Conservation (phyloP, 495 filamentous ascomycete species). For the Xylaria telfairii region DNA sequence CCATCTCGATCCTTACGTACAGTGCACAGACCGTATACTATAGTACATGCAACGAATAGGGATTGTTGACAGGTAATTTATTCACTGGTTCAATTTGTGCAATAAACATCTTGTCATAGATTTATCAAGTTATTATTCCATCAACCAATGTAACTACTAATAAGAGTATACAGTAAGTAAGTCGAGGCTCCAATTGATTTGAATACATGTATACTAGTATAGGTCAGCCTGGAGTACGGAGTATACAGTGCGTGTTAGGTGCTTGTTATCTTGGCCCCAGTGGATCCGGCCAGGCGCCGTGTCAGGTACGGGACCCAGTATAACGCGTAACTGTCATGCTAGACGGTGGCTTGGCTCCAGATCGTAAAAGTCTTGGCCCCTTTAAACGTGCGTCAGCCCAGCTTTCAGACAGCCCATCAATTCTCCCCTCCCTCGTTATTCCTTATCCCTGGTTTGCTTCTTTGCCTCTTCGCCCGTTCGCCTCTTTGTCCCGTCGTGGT, state of each 20-base stretch:
- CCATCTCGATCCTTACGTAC: not conserved
- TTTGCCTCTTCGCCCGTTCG: not conserved
- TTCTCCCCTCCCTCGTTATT: slow-evolving; percentile 3
- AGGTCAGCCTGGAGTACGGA: no score
- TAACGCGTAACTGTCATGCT: slow-evolving; percentile 17
- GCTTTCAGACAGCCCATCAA: not conserved
- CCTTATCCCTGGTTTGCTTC: slow-evolving; percentile 4
- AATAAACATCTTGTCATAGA: no score
- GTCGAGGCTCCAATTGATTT: not conserved
- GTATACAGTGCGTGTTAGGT: no score
- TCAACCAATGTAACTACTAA: no score
- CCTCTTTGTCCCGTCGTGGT: slow-evolving; percentile 7
- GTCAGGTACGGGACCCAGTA: slow-evolving; percentile 7
- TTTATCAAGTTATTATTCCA: not conserved
- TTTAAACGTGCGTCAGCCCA: slow-evolving; percentile 22
- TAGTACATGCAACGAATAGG: no score
- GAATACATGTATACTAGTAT: no score
- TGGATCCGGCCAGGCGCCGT: not conserved
- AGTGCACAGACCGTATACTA: not conserved
- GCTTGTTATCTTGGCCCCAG: not conserved
- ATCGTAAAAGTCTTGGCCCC: slow-evolving; percentile 18
- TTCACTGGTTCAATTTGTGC: not conserved
- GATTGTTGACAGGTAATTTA: no score
- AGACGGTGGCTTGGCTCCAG: not conserved
- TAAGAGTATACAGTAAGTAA: no score